Base-by-base conservation (phyloP, 106 monocot genomes). In the Allium cepa region DNA sequence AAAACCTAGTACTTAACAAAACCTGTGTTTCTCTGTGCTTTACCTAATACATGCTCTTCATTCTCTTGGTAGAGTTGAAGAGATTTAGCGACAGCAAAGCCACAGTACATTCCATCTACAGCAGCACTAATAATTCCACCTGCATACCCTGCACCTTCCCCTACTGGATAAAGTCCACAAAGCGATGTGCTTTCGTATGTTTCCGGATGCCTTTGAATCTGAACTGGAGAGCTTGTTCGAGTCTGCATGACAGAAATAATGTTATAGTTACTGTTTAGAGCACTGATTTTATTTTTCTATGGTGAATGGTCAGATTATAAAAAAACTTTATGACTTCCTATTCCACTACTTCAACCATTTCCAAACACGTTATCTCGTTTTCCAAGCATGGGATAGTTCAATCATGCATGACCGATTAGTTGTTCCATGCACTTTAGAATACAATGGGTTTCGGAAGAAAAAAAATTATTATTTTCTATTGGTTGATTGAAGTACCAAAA, bases 121-220 rank as follows among this genome's bases (percentile, higher is more conserved):
- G 99, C 87, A 49, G 99, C 90, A 68, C 99, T 99, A 11, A 93
- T 63, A 9, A 99, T 99, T 7, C 99, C 99, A 11, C 99, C 93
- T 7, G 99, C 93, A 73, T 93, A 87, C 2, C 99, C 99, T 4
- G 93, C 99, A 17, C 99, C 99, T 87, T 99, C 99, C 36, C 99
- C 99, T 11, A 83, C 77, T 9, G 99, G 99, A 72, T 90, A 93
- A 28, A 99, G 59, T 22, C 99, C 85, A 56, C 56, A 70, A 47
- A 87, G 49, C 26, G 89, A 87, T 22, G 77, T 99, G 79, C 93
- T 90, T 77, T 99, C 93, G 15, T 79, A 93, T 6, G 90, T 93
- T 6, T 79, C 79, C 12, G 71, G 15, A 64, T 85, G 66, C 7
- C 93, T 89, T 51, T 59, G 67, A 73, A 99, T 87, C 71, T 90